A percentile compares a stretch with the other conserved stretches of the same genome.
These are phyloP conservation scores for Monilinia polystroma DNA, from an alignment of 2,329 filamentous ascomycete species.

Conservation along the genomic window DNA sequence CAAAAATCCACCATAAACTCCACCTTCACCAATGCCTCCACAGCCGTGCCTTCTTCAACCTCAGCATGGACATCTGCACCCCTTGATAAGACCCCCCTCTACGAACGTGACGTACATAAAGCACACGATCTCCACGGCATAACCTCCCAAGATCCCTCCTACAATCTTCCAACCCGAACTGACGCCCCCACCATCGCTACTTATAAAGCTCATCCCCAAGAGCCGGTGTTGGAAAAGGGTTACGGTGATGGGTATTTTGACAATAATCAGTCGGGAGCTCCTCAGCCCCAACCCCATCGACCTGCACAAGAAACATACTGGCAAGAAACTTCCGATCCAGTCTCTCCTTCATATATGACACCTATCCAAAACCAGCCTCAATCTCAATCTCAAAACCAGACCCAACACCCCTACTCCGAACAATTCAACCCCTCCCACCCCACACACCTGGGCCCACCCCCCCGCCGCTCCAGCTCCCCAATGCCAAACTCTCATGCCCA, in stretches of 20 bases:
- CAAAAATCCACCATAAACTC: background rate
- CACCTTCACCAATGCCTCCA: constrained; percentile 1
- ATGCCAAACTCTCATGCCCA: background rate
- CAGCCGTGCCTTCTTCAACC: background rate
- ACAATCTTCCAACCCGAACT: background rate
- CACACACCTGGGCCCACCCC: background rate
- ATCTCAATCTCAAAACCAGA: no score
- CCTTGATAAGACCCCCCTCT: no score
- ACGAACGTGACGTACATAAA: background rate
- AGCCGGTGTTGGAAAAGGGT: background rate
- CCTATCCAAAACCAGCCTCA: background rate
- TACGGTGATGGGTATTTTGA: background rate
- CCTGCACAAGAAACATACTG: constrained; percentile 29
- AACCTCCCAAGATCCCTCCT: constrained; percentile 4
- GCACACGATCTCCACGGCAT: background rate
- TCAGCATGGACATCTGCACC: constrained; percentile 1
- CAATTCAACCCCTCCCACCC: constrained; percentile 2
- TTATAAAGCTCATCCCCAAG: background rate
- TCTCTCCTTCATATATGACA: constrained; percentile 14
- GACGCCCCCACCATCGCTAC: no score
- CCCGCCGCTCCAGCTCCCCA: constrained; percentile 20
- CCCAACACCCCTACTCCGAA: constrained; percentile 2
- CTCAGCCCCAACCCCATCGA: background rate
- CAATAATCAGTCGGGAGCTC: background rate
- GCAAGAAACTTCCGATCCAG: constrained; percentile 22